These are phyloP conservation scores for Conidiobolus incongruus DNA, from an alignment of 371 early-diverging fungal species.

Conservation along the genomic window DNA sequence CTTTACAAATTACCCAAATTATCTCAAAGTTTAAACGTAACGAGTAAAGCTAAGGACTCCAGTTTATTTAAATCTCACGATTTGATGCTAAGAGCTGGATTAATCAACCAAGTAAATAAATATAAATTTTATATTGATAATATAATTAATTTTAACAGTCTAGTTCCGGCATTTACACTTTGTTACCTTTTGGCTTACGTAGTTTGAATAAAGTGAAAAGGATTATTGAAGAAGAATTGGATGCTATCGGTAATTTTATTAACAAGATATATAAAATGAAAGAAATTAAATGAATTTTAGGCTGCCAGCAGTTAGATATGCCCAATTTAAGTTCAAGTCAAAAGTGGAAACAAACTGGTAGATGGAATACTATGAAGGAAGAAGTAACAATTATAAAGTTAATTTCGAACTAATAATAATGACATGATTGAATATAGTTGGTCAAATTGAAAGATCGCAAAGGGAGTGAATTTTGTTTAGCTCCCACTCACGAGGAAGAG, in stretches of 20 bases:
- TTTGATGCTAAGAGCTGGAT: too few species aligned
- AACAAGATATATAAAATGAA: not conserved
- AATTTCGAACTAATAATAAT: not conserved
- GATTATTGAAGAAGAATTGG: constrained; percentile 64
- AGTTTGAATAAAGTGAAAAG: constrained; percentile 42
- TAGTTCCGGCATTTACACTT: constrained; percentile 55
- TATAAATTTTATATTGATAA: not conserved
- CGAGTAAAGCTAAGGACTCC: too few species aligned
- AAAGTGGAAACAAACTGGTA: constrained; percentile 53
- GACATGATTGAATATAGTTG: constrained; percentile 15
- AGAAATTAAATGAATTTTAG: constrained; percentile 8
- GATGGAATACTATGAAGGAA: constrained; percentile 43
- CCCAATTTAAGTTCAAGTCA: constrained; percentile 40
- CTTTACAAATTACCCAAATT: too few species aligned
- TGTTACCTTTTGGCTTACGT: constrained; percentile 57
- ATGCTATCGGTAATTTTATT: constrained; percentile 21
- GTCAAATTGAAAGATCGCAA: constrained; percentile 64
- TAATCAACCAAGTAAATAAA: too few species aligned
- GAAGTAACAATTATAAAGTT: constrained; percentile 17
- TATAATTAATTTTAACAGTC: constrained; percentile 15
- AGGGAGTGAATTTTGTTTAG: constrained; percentile 36
- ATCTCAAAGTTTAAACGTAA: too few species aligned
- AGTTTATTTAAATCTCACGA: too few species aligned
- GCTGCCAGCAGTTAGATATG: constrained; percentile 48
- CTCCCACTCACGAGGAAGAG: constrained; percentile 88